Evolutionary conservation across 78 protist species (phyloP), one percentile per base, ranked within the genome.

Genomic region (Emiliania huxleyi): DNA sequence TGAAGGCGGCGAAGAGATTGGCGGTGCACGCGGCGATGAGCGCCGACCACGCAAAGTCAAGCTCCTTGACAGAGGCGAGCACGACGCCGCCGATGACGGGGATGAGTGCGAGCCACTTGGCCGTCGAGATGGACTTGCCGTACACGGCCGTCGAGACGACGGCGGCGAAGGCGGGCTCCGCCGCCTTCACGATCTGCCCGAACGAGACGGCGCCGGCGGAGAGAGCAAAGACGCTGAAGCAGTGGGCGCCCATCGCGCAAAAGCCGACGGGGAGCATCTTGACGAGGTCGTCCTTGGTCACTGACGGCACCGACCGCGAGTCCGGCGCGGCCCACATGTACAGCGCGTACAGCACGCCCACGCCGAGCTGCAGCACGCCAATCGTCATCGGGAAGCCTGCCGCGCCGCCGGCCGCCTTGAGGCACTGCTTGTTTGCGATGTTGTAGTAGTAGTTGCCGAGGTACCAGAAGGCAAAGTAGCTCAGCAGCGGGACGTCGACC

Each of bases 141-240:
- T 73, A 73, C 44, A 73, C 6, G 26, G 37, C 40, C 45, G 83
- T 73, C 33, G 6, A 18, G 26, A 73, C 83, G 42, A n/a, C 11
- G 44, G 93, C 93, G 25, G 93, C 62, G 48, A 90, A 38, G 21
- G n/a, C 93, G 2, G 93, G 93, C 87, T 90, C 93, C 2, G 62
- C 93, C 37, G 93, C 93, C 93, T 90, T 90, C 87, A 90, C 93
- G 75, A 90, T 90, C 55, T 81, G 93, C 33, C 93, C 93, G 45
- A 90, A 90, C 29, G 91, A 55, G 26, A 90, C 49, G 37, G 93
- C 43, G 25, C 48, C 93, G 21, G 93, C 87, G 35, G 22, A 3
- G 84, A 90, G 87, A 18, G 49, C 42, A 87, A 90, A 73, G 26
- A 90, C 93, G 22, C 48, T 6, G 15, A 35, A 42, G 40, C 73